Conservation (phyloP, 164 flowering plant genomes). For the Chimonanthus salicifolius region DNA sequence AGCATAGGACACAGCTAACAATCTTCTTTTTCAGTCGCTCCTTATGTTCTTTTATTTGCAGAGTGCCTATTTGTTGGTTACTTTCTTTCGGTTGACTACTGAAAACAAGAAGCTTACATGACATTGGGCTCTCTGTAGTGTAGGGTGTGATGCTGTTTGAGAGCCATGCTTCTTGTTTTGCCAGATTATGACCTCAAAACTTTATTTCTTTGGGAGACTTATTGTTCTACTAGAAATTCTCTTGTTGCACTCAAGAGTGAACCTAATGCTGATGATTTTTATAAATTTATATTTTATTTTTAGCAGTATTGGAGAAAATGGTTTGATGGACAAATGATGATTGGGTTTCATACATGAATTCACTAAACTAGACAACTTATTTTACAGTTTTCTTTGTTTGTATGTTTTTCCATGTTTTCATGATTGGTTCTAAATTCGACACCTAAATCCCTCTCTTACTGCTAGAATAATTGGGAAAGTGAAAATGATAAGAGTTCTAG, state of each 20-base stretch:
- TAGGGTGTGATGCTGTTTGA: neutral
- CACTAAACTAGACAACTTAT: too few relatives aligned
- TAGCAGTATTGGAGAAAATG: too few relatives aligned
- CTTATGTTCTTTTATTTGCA: neutral
- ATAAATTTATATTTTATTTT: too few relatives aligned
- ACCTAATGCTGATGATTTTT: too few relatives aligned
- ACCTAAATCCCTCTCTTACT: too few relatives aligned
- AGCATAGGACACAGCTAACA: neutral
- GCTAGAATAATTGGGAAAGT: too few relatives aligned
- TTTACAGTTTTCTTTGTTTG: too few relatives aligned
- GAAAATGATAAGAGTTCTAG: too few relatives aligned
- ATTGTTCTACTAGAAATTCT: neutral
- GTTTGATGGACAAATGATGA: too few relatives aligned
- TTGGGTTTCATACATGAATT: too few relatives aligned
- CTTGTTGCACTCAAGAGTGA: neutral
- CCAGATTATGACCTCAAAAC: constrained; percentile 9
- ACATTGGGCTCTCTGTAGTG: neutral
- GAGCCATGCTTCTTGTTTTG: neutral
- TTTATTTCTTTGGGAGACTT: constrained; percentile 1
- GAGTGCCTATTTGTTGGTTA: neutral
- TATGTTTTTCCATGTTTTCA: too few relatives aligned
- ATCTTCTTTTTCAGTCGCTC: constrained; percentile 1
- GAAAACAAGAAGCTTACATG: constrained; percentile 17
- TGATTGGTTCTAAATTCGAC: too few relatives aligned
- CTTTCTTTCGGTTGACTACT: neutral